Evolutionary conservation across 1,284 basidiomycete species (phyloP).

Genomic region (Meripilus lineatus): DNA sequence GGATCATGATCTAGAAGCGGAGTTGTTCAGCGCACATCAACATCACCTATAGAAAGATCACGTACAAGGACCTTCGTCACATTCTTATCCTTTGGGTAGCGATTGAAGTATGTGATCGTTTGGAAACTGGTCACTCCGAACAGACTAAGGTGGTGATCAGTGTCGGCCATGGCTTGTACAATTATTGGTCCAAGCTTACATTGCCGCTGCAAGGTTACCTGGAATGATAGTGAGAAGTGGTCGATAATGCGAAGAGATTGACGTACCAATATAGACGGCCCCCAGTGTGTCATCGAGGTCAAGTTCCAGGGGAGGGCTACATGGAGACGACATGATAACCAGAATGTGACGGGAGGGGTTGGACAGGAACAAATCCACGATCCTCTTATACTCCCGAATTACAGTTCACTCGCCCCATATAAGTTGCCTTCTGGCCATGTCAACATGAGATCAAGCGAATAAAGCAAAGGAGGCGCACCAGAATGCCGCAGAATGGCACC

Average conservation of each 20-base stretch:
- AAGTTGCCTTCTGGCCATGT: too few relatives aligned
- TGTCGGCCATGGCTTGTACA: not conserved
- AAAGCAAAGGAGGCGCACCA: too few relatives aligned
- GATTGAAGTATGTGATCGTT: conserved; percentile 1
- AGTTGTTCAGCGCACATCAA: not conserved
- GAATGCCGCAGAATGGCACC: too few relatives aligned
- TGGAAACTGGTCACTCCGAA: conserved; percentile 3
- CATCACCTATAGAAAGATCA: not conserved
- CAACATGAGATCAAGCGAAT: too few relatives aligned
- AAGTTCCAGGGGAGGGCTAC: too few relatives aligned
- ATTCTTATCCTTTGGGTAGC: conserved; percentile 3
- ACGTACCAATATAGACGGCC: conserved; percentile 2
- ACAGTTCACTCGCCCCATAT: too few relatives aligned
- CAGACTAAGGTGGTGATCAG: not conserved
- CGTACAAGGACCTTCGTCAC: not conserved
- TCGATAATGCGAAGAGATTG: not conserved
- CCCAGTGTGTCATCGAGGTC: conserved; percentile 3
- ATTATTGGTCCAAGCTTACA: not conserved
- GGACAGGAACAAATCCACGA: too few relatives aligned
- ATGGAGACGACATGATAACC: too few relatives aligned
- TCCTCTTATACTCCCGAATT: too few relatives aligned
- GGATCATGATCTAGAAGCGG: not conserved
- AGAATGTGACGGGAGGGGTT: too few relatives aligned
- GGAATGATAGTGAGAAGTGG: not conserved
- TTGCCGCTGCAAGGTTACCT: not conserved